These are phyloP conservation scores for Saksenaea oblongispora DNA, from an alignment of 371 early-diverging fungal species.

Conservation along the genomic window DNA sequence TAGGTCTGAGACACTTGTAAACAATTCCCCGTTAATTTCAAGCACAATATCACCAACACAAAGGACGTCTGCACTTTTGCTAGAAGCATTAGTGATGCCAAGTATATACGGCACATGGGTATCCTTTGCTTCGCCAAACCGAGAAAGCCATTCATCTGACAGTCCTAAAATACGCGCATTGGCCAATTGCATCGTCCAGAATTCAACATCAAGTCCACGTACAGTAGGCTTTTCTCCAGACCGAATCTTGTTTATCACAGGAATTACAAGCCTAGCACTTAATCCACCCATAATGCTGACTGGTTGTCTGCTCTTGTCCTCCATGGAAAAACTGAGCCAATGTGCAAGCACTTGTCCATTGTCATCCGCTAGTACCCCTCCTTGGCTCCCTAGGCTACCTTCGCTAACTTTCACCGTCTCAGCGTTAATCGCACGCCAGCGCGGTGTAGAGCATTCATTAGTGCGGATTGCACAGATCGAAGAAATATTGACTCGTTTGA, in stretches of 20 bases:
- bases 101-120: constrained; percentile 69
- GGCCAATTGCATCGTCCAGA: constrained; percentile 76
- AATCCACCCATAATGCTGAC: constrained; percentile 64
- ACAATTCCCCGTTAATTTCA: constrained; percentile 64
- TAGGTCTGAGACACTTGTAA: constrained; percentile 67
- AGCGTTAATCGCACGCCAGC: constrained; percentile 74
- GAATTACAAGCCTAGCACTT: constrained; percentile 30
- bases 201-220: constrained; percentile 68
- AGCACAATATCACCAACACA: constrained; percentile 82
- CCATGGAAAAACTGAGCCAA: constrained; percentile 74
- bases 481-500: constrained; percentile 57
- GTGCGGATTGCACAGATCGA: constrained; percentile 61
- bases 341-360: constrained; percentile 72
- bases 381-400: constrained; percentile 46
- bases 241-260: constrained; percentile 37
- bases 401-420: constrained; percentile 80
- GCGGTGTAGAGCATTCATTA: constrained; percentile 57
- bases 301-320: constrained; percentile 44
- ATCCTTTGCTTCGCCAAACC: constrained; percentile 56
- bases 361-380: constrained; percentile 74
- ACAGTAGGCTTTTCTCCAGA: constrained; percentile 40
- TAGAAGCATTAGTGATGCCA: constrained; percentile 55
- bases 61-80: constrained; percentile 59
- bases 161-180: constrained; percentile 81
- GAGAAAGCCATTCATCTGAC: constrained; percentile 67